These are phyloP conservation scores for Chaetomium olivaceum DNA, from an alignment of 2,329 filamentous ascomycete species.

Conservation along the genomic window DNA sequence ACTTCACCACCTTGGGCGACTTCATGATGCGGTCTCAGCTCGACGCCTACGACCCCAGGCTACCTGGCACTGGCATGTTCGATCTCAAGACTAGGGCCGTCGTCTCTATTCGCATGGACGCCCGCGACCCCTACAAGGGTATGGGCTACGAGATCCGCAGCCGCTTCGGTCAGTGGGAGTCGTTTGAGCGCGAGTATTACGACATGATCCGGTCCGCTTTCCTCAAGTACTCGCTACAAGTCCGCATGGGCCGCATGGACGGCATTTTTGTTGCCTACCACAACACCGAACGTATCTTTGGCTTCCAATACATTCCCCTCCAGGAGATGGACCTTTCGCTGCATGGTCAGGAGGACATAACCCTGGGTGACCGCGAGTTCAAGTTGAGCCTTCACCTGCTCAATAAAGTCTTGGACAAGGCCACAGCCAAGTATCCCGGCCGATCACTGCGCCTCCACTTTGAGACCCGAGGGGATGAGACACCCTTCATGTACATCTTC, in stretches of 20 bases:
- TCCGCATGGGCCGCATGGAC: conserved; percentile 97
- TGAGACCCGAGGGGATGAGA: conserved; percentile 65
- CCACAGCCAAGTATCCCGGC: conserved; percentile 72
- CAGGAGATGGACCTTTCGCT: conserved; percentile 85
- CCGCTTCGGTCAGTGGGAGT: conserved; percentile 78
- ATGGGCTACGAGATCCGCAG: conserved; percentile 83
- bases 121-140: conserved; percentile 68
- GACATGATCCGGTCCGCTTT: conserved; percentile 96
- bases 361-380: conserved; percentile 82
- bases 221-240: conserved; percentile 94
- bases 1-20: conserved; percentile 83
- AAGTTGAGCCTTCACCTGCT: conserved; percentile 75
- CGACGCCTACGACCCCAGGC: conserved; percentile 80
- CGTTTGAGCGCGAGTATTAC: conserved; percentile 92
- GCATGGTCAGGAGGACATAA: conserved; percentile 70
- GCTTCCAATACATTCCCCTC: conserved; percentile 90
- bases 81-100: conserved; percentile 96
- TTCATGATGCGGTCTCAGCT: conserved; percentile 95
- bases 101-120: conserved; percentile 86
- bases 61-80: conserved; percentile 92
- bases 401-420: conserved; percentile 76
- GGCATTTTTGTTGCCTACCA: conserved; percentile 97
- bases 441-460: conserved; percentile 78
- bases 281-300: conserved; percentile 92
- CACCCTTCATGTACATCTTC: conserved; percentile 82